A percentile compares a stretch with the other conserved stretches of the same genome.
These are phyloP conservation scores for Claviceps fusiformis DNA, from an alignment of 2,329 filamentous ascomycete genomes.

Conservation along the genomic window DNA sequence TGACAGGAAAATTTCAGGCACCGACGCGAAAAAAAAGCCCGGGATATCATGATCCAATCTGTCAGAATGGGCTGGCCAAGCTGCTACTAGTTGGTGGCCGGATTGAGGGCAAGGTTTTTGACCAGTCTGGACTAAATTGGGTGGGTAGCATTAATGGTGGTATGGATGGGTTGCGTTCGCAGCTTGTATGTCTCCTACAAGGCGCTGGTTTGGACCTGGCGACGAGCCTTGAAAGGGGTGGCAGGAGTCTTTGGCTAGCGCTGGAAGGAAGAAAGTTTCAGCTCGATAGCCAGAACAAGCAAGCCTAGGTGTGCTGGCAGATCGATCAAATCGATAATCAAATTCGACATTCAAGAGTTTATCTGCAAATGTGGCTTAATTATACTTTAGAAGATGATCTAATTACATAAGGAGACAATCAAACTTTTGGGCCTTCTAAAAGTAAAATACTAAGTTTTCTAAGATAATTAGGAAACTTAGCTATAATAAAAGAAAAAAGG, in stretches of 20 bases:
- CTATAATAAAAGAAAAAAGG: no score
- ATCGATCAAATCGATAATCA: neutral
- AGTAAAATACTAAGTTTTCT: no score
- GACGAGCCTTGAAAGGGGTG: conserved; percentile 62
- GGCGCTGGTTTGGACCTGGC: conserved; percentile 66
- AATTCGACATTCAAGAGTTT: neutral
- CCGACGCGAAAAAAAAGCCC: conserved; percentile 65
- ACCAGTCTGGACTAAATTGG: conserved; percentile 53
- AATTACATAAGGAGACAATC: no score
- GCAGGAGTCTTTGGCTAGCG: conserved; percentile 74
- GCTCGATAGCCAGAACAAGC: conserved; percentile 47
- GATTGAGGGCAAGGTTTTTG: conserved; percentile 75
- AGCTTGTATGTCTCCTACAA: conserved; percentile 72
- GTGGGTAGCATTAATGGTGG: conserved; percentile 68
- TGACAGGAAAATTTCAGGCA: conserved; percentile 58
- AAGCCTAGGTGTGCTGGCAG: neutral
- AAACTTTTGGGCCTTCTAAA: no score
- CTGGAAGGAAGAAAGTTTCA: conserved; percentile 70
- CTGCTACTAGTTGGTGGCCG: conserved; percentile 75
- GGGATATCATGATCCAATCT: conserved; percentile 63
- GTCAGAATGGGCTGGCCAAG: conserved; percentile 76
- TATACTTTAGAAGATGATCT: no score
- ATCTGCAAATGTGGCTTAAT: no score
- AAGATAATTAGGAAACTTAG: no score
- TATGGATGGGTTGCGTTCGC: conserved; percentile 63